Evolutionary conservation across 306 rosid genomes (phyloP).

Genomic region (Trichosanthes cucumerina): DNA sequence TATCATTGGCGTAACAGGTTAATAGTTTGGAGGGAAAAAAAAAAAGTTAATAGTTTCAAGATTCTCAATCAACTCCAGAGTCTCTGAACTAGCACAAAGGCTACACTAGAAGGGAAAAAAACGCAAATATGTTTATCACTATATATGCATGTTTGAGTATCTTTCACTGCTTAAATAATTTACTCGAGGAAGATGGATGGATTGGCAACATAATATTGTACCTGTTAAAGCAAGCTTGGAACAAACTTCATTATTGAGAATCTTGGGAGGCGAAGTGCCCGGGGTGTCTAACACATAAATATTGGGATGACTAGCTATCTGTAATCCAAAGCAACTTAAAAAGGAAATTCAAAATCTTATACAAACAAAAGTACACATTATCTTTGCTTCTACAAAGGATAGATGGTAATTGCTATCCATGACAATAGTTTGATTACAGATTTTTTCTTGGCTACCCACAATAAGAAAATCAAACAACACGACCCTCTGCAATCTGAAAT

Average conservation of each 20-base stretch:
- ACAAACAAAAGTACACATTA: not conserved
- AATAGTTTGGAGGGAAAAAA: constrained; percentile 13
- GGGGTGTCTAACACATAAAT: constrained; percentile 82
- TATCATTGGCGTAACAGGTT: not conserved
- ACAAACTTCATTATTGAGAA: constrained; percentile 42
- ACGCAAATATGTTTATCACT: not conserved
- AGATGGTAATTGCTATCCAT: not conserved
- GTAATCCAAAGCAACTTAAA: constrained; percentile 10
- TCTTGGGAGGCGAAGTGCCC: constrained; percentile 52
- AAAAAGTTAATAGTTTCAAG: not conserved
- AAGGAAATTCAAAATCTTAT: not conserved
- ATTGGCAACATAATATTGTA: constrained; percentile 8
- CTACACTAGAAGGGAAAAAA: not conserved
- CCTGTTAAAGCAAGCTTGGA: constrained; percentile 80
- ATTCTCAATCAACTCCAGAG: not conserved
- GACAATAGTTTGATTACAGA: not conserved
- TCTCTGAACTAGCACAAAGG: not conserved
- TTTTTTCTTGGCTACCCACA: not conserved
- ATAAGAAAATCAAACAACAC: not conserved
- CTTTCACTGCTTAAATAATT: not conserved
- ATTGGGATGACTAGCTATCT: constrained; percentile 96
- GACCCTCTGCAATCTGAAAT: not conserved
- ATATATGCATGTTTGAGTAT: not conserved
- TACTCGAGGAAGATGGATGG: constrained; percentile 13
- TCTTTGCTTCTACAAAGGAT: not conserved